Base-by-base conservation (phyloP, 108 stramenopile species). In the Skeletonema marinoi region DNA sequence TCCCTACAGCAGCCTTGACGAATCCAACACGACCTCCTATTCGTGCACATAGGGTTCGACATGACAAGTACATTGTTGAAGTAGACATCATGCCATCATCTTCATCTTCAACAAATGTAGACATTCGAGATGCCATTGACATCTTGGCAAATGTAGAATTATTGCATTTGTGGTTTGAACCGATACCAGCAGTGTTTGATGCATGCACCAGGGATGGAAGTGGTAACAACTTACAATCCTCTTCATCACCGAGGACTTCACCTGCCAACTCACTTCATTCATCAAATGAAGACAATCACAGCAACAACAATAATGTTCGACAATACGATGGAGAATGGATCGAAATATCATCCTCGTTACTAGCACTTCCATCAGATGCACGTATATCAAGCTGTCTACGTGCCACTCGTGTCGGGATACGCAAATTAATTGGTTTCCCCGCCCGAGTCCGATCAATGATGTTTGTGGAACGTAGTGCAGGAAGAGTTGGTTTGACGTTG, bases 301-400 rank as follows among this genome's bases (percentile, higher is more conserved):
- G 10, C 21, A 56, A 56, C 17, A 4, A 51, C 17, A 21, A 51
- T 10, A 56, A 51, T 44, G 44, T 38, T 54, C 71, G 71, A n/a
- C 78, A 86, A 67, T 87, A 91, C 68, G 89, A 92, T 67, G 92
- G 88, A 19, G 87, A 92, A 85, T 92, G 92, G 92, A 85, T 92
- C 62, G 89, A 90, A 70, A 87, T 88, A 29, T 85, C 86, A 10
- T 85, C 92, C 0, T 70, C 92, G 2, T 60, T 72, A 1, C 62
- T 92, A 50, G 61, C 71, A 60, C 73, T 81, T 7, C 89, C 92
- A 11, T 68, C 83, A 13, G 78, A 74, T 35, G 60, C 82, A 7
- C 67, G 68, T 3, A 39, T 80, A 17, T 75, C 61, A 2, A n/a
- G 73, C 12, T 75, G 68, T 54, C 32, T 75, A 5, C 68, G 81